Base-by-base conservation (phyloP, 1,139 yeast species). In the Pichia sp. region DNA sequence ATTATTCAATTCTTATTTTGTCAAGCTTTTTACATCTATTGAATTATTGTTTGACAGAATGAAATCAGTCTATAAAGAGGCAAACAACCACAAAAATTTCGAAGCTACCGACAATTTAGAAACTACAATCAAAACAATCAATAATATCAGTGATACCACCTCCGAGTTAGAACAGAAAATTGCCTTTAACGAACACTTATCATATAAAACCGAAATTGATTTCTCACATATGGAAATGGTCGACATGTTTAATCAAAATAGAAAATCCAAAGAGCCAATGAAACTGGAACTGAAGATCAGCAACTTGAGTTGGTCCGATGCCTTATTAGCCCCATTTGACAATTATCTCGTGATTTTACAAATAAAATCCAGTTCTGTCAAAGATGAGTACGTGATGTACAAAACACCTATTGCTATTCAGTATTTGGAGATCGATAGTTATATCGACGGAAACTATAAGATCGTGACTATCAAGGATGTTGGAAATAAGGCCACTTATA, bases 81-180 rank as follows among this genome's bases (percentile, higher is more conserved):
- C 47, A 9, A 51, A 47, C 4, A 56, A 58, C 19, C 12, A 24
- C 1, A 49, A 44, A 28, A 44, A 38, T 34, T 37, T 24, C 12
- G 53, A 49, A 15, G 6, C 42, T 4, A 19, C 54, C 2, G 27
- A 32, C 12, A 47, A 46, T 35, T 34, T 53, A 10, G 47, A 53
- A 34, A 48, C 47, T 8, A 38, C 47, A 1, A 44, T 59, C 15
- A 53, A 45, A 20, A 42, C 47, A 19, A 58, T 62, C 30, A 62
- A 62, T 50, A 48, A 51, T 20, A 59, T 58, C 21, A 55, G 60
- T 44, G 62, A 62, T 38, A 56, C 53, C 38, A 60, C 65, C 1
- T 53, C 64, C 0, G 64, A 61, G 37, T 45, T 62, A 42, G 62
- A 60, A 17, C 56, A 56, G 22, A 62, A 62, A 43, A 59, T 62